Percentiles rank a stretch among this genome's conserved stretches.
These are phyloP conservation scores for Clitopilus passeckerianus DNA, from an alignment of 768 basidiomycete genomes.

Conservation along the genomic window DNA sequence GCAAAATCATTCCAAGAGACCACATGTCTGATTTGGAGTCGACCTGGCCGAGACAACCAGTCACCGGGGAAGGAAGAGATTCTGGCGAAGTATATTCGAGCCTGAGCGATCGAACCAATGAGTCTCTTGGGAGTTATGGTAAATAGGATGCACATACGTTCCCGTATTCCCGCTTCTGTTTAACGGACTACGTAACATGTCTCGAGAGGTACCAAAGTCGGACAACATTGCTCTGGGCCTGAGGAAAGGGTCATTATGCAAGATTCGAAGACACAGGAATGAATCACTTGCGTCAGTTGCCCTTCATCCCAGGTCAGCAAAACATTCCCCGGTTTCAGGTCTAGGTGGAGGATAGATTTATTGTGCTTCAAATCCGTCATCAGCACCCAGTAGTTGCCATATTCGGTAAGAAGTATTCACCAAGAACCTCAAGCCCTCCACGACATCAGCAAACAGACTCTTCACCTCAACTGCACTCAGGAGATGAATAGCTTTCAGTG, in stretches of 20 bases:
- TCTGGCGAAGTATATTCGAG: constrained; percentile 90
- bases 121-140: background rate
- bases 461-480: constrained; percentile 81
- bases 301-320: constrained; percentile 90
- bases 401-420: constrained; percentile 34
- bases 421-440: constrained; percentile 82
- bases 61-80: constrained; percentile 64
- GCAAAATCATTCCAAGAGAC: constrained; percentile 94
- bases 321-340: constrained; percentile 93
- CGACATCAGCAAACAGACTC: constrained; percentile 79
- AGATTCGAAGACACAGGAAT: background rate
- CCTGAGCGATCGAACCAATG: constrained; percentile 24
- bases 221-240: constrained; percentile 94
- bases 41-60: constrained; percentile 62
- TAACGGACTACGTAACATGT: constrained; percentile 71
- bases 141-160: constrained; percentile 51
- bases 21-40: constrained; percentile 95
- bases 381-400: constrained; percentile 4
- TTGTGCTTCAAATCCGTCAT: constrained; percentile 50
- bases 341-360: constrained; percentile 84
- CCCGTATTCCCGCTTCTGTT: constrained; percentile 90
- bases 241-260: background rate
- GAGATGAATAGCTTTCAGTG: constrained; percentile 77
- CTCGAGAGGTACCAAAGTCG: constrained; percentile 92
- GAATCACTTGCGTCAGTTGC: constrained; percentile 57